A percentile compares a stretch with the other conserved stretches of the same genome.
These are phyloP conservation scores for Xylaria acuta DNA, from an alignment of 495 filamentous ascomycete genomes.

Conservation along the genomic window DNA sequence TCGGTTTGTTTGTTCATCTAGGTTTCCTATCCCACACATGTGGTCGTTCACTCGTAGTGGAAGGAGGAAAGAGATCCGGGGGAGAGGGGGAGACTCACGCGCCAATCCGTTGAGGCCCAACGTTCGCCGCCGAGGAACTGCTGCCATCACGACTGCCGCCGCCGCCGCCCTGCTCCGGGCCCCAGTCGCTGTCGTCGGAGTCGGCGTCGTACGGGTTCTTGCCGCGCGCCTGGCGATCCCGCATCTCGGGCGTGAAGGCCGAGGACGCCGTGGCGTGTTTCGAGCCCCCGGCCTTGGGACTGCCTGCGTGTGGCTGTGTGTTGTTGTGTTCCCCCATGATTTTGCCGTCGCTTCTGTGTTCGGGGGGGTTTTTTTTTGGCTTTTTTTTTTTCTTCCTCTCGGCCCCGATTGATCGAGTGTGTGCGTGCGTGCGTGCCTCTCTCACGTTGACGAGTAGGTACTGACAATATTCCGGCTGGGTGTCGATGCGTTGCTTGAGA, in stretches of 20 bases:
- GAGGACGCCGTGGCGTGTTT: constrained; percentile 3
- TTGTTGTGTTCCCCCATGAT: too few species aligned
- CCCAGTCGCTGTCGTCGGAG: constrained; percentile 33
- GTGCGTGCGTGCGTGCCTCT: too few species aligned
- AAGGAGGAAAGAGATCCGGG: background rate
- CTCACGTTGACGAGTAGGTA: background rate
- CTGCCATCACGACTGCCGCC: background rate
- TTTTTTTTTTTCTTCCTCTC: background rate
- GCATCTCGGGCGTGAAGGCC: constrained; percentile 49
- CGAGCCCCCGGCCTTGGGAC: constrained; percentile 1
- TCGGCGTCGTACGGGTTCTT: constrained; percentile 52
- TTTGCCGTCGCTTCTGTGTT: background rate
- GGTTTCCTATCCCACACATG: background rate
- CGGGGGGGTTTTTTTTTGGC: background rate
- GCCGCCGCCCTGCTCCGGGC: constrained; percentile 25
- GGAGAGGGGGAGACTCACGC: background rate
- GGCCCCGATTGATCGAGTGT: background rate
- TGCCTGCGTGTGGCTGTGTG: background rate
- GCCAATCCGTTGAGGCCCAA: background rate
- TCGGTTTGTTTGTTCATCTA: background rate
- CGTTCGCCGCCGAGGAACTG: background rate
- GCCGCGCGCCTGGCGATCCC: constrained; percentile 60
- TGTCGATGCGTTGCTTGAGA: background rate
- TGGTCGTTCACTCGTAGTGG: background rate
- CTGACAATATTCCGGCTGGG: background rate